phyloP scores from a whole-genome alignment of 371 early-diverging fungal genomes.

The Apophysomyces ossiformis region DNA sequence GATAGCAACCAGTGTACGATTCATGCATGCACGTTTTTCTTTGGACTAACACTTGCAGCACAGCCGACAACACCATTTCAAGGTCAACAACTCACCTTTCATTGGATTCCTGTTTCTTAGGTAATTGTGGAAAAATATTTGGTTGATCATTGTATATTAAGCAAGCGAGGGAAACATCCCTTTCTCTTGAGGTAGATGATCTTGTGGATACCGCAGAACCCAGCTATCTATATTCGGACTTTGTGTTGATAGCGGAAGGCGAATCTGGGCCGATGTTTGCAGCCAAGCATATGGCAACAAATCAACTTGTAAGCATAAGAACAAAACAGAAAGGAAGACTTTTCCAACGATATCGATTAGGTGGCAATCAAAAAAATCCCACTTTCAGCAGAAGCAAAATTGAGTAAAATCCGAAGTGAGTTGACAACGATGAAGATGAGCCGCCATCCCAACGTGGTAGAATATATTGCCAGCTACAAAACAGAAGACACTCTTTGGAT shows the following conservation, averaged over 20 bases:
- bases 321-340: background rate
- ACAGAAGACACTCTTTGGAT: slow-evolving; percentile 60
- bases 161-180: background rate
- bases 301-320: slow-evolving; percentile 27
- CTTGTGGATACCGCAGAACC: slow-evolving; percentile 57
- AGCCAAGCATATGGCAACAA: slow-evolving; percentile 49
- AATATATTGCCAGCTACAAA: slow-evolving; percentile 62
- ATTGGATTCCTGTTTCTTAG: slow-evolving; percentile 39
- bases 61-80: background rate
- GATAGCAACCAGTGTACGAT: slow-evolving; percentile 2
- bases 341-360: slow-evolving; percentile 18
- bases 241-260: slow-evolving; percentile 68
- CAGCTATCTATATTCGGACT: slow-evolving; percentile 37
- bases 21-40: background rate
- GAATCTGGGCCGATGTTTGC: slow-evolving; percentile 70
- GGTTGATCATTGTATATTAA: background rate
- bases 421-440: slow-evolving; percentile 66
- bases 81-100: slow-evolving; percentile 28
- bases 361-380: slow-evolving; percentile 75
- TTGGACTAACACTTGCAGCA: background rate
- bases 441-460: slow-evolving; percentile 67
- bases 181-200: slow-evolving; percentile 33
- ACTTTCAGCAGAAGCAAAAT: slow-evolving; percentile 54
- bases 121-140: slow-evolving; percentile 16
- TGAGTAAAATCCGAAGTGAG: slow-evolving; percentile 66